phyloP scores from a whole-genome alignment of 2,329 filamentous ascomycete genomes.

The Mollisia scopiformis region DNA sequence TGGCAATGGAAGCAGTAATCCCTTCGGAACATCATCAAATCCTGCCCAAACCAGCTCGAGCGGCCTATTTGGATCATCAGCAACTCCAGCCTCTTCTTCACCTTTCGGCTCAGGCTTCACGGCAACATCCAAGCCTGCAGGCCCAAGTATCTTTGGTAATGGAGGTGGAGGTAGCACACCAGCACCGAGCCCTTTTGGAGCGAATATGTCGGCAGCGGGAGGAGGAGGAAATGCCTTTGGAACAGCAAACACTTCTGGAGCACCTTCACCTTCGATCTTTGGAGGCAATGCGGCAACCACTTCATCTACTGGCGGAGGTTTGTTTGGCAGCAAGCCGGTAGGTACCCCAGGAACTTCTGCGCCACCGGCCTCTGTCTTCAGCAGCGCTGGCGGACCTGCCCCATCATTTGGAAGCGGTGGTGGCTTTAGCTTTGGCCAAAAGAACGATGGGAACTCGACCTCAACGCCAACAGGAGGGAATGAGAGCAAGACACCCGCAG shows the following conservation, averaged over 20 bases:
- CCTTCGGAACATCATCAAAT: conserved; percentile 12
- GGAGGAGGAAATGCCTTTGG: conserved; percentile 12
- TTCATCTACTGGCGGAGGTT: conserved; percentile 27
- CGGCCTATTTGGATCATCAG: conserved; percentile 37
- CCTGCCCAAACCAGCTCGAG: conserved; percentile 7
- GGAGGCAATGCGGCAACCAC: conserved; percentile 34
- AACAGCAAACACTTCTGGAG: conserved; percentile 19
- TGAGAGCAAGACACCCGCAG: conserved; percentile 19
- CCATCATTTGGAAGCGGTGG: conserved; percentile 17
- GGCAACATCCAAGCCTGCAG: conserved; percentile 25
- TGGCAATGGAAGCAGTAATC: conserved; percentile 18
- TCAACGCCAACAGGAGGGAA: conserved; percentile 17
- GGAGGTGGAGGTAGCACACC: conserved; percentile 10
- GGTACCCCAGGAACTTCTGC: conserved; percentile 4
- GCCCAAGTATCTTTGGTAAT: conserved; percentile 15
- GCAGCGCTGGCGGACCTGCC: conserved; percentile 7
- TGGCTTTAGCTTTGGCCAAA: conserved; percentile 19
- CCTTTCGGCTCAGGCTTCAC: conserved; percentile 19
- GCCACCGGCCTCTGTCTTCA: not conserved
- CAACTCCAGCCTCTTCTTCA: conserved; percentile 19
- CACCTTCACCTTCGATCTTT: conserved; percentile 27
- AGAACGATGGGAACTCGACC: conserved; percentile 9
- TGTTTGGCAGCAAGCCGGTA: conserved; percentile 6
- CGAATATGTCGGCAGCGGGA: not conserved
- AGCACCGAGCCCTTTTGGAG: conserved; percentile 20